Conservation (phyloP, 768 basidiomycete species). For the Xerocomellus amylosporus region DNA sequence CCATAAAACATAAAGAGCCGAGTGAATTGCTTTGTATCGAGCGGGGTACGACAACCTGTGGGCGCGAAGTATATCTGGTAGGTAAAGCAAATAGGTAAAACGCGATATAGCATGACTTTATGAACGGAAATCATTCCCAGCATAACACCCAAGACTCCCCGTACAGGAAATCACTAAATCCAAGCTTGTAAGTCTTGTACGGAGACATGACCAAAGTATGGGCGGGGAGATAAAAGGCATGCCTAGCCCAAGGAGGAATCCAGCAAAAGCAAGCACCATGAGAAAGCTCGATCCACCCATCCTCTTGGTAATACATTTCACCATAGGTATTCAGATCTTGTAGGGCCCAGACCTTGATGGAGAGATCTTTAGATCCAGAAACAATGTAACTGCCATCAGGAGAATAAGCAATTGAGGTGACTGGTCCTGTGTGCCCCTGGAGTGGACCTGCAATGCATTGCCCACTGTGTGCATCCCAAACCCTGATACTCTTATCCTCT, state of each 20-base stretch:
- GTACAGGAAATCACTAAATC: slow-evolving; percentile 6
- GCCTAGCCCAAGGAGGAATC: slow-evolving; percentile 20
- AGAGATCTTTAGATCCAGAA: slow-evolving; percentile 16
- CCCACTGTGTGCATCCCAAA: slow-evolving; percentile 18
- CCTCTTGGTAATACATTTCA: slow-evolving; percentile 8
- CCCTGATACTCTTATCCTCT: slow-evolving; percentile 13
- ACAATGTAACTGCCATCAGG: slow-evolving; percentile 15
- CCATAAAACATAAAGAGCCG: too few relatives aligned
- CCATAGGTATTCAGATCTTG: neutral
- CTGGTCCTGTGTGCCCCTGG: slow-evolving; percentile 3
- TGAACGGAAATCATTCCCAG: slow-evolving; percentile 13
- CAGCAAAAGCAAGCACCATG: slow-evolving; percentile 11
- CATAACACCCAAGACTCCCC: slow-evolving; percentile 20
- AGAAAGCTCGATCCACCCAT: slow-evolving; percentile 19
- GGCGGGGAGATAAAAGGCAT: slow-evolving; percentile 15
- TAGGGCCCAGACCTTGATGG: slow-evolving; percentile 11
- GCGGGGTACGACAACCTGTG: too few relatives aligned
- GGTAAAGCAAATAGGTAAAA: neutral
- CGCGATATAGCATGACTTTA: neutral
- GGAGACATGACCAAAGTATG: slow-evolving; percentile 17
- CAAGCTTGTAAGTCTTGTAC: slow-evolving; percentile 9
- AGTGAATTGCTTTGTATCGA: too few relatives aligned
- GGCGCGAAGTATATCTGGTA: neutral
- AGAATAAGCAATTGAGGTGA: slow-evolving; percentile 14
- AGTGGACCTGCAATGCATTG: slow-evolving; percentile 17